phyloP scores from a whole-genome alignment of 345 rosid species.

The Moricandia arvensis region DNA sequence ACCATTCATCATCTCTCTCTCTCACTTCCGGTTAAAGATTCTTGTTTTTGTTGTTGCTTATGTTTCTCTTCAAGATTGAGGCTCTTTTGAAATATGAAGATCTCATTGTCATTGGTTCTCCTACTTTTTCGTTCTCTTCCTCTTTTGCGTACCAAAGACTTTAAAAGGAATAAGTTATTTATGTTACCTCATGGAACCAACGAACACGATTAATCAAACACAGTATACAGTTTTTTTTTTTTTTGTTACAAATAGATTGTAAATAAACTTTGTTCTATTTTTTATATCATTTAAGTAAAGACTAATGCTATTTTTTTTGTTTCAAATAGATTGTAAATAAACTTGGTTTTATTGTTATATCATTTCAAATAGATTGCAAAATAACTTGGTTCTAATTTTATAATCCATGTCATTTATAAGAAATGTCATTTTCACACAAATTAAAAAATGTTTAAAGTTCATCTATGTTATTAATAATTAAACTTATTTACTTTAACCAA shows the following conservation, averaged over 20 bases:
- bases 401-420: no score
- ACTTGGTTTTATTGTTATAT: not conserved
- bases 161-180: not conserved
- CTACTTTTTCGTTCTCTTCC: not conserved
- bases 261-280: no score
- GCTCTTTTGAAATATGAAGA: not conserved
- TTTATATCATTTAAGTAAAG: no score
- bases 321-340: not conserved
- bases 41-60: not conserved
- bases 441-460: no score
- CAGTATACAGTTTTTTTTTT: not conserved
- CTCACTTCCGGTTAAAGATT: not conserved
- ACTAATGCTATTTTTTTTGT: not conserved
- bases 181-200: not conserved
- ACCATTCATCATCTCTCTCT: not conserved
- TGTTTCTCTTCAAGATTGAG: not conserved
- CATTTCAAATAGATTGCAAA: not conserved
- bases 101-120: not conserved
- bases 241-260: no score
- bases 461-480: no score
- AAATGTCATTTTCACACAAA: no score
- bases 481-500: no score
- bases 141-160: not conserved
- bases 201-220: not conserved
- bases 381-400: no score